Base-by-base conservation (phyloP, 164 flowering plant genomes). In the Annona squamosa region DNA sequence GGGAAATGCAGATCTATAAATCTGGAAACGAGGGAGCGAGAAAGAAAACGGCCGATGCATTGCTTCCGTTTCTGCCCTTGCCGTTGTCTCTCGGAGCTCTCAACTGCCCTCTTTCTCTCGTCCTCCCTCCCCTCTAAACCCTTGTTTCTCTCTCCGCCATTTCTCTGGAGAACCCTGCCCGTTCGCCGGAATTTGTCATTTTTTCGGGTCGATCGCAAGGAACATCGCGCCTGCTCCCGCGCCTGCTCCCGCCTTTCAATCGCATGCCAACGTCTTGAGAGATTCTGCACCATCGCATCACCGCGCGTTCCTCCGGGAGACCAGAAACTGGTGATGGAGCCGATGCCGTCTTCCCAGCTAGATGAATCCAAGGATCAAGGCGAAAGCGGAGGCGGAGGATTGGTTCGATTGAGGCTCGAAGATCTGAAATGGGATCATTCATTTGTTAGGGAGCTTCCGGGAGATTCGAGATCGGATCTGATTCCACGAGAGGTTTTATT, bases 391-490 rank as follows among this genome's bases (percentile, higher is more conserved):
- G 79, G 72, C 5, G 63, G 52, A 3, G 78, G 46, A 5, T 69
- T 47, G 75, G 75, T 52, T 19, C 73, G 70, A 44, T 73, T 81
- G 83, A 85, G 66, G 74, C 89, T 95, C 3, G 94, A 95, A 67
- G 96, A 93, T 79, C 82, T 95, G 61, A 95, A 86, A 68, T 93
- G 99, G 99, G 99, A 93, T 71, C 83, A 95, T 72, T 95, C 98
- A 0, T 94, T 95, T 75, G 97, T 95, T 61, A 79, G 92, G 46
- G 94, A 90, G 74, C 73, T 93, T 75, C 99, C 99, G 37, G 97
- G 86, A 16, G 99, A 95, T 84, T 83, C 92, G 3, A 78, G 91
- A 68, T 78, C 86, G 59, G 94, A 95, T 81, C 52, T 72, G 2
- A 81, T 87, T 70, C 93, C 97, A 0, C 88, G 99, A 63, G 83